These are phyloP conservation scores for Wickerhamiella azymoides DNA, from an alignment of 805 yeast genomes.

Conservation along the genomic window DNA sequence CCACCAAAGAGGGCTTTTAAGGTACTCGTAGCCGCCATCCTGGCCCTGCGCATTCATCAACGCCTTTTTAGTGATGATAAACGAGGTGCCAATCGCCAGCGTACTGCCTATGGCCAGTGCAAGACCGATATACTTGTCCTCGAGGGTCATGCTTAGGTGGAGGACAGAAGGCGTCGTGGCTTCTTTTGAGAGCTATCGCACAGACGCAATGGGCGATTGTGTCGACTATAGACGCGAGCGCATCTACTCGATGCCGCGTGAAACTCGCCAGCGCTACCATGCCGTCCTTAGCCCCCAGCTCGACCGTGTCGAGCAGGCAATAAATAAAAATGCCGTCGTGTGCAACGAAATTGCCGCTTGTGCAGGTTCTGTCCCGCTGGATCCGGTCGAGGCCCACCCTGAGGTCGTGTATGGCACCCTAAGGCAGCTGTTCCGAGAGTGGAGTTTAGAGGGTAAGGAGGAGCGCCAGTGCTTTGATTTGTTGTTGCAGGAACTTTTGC, in stretches of 20 bases:
- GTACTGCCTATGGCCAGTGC: slow-evolving; percentile 80
- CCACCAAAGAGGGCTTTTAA: slow-evolving; percentile 86
- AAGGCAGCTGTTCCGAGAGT: slow-evolving; percentile 65
- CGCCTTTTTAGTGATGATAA: slow-evolving; percentile 80
- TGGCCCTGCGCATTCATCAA: slow-evolving; percentile 55
- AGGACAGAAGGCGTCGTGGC: not conserved
- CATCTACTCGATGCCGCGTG: not conserved
- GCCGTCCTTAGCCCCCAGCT: not conserved
- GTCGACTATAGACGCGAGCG: not conserved
- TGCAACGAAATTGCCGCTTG: too few species aligned
- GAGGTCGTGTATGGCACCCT: slow-evolving; percentile 46
- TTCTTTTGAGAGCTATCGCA: not conserved
- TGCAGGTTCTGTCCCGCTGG: slow-evolving; percentile 23
- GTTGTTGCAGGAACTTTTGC: slow-evolving; percentile 32
- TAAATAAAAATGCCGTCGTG: not conserved
- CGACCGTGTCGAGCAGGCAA: not conserved
- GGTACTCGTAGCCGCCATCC: slow-evolving; percentile 55
- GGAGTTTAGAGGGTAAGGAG: slow-evolving; percentile 41
- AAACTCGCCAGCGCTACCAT: not conserved
- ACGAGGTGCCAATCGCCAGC: slow-evolving; percentile 79
- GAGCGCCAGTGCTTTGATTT: slow-evolving; percentile 51
- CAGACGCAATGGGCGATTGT: not conserved
- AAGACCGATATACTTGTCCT: slow-evolving; percentile 79
- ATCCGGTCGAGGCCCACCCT: slow-evolving; percentile 13
- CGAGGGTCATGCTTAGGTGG: slow-evolving; percentile 24